These are phyloP conservation scores for Oryza meridionalis DNA, from an alignment of 176 grass and related monocot species.

Conservation along the genomic window DNA sequence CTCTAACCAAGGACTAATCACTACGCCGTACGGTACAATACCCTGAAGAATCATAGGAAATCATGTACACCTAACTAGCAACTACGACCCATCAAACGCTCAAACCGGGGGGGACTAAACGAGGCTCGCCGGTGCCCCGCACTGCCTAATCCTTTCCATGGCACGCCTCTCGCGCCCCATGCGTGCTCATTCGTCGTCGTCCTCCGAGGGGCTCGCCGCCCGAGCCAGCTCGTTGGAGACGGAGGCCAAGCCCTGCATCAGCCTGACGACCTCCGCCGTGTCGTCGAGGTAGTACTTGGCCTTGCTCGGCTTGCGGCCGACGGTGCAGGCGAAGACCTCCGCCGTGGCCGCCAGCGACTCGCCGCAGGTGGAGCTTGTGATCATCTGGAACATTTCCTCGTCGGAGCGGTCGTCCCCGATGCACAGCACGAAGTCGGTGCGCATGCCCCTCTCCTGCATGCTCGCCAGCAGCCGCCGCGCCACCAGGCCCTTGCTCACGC, in stretches of 20 bases:
- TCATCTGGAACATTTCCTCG: conserved; percentile 96
- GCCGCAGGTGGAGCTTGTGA: conserved; percentile 43
- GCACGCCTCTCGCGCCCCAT: background rate
- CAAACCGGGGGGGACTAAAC: background rate
- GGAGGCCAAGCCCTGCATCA: conserved; percentile 80
- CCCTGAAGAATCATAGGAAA: conserved; percentile 27
- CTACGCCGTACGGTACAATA: background rate
- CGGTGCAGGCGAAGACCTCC: conserved; percentile 91
- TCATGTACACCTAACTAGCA: conserved; percentile 38
- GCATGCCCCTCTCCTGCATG: conserved; percentile 55
- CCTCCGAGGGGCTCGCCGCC: background rate
- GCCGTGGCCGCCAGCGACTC: conserved; percentile 50
- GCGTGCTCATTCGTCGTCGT: conserved; percentile 10
- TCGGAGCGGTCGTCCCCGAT: conserved; percentile 91
- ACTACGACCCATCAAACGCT: conserved; percentile 14
- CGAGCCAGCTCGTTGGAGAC: conserved; percentile 69
- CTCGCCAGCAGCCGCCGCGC: conserved; percentile 60
- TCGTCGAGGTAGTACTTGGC: conserved; percentile 94
- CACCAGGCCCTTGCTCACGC: conserved; percentile 84
- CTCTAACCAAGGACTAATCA: conserved; percentile 22
- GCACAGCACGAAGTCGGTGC: conserved; percentile 79
- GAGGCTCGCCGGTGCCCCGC: background rate
- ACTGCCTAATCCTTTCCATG: background rate
- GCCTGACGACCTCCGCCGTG: conserved; percentile 75
- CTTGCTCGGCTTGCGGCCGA: conserved; percentile 87